Evolutionary conservation across 768 basidiomycete genomes (phyloP).

Genomic region (Amanita pallidorosea): DNA sequence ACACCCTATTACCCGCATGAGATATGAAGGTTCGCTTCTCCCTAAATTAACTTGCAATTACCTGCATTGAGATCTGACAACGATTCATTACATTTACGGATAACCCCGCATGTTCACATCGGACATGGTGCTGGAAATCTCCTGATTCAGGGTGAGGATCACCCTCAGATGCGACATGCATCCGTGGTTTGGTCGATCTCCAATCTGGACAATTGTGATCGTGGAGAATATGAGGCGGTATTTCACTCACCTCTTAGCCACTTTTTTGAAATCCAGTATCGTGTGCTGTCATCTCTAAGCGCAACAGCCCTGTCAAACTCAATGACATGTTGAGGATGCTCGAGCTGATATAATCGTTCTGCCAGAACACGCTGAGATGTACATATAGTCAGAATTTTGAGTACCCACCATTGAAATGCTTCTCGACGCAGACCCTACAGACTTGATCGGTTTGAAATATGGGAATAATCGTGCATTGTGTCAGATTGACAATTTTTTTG

Average conservation of each 20-base stretch:
- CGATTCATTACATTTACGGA: conserved; percentile 45
- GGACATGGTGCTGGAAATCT: conserved; percentile 48
- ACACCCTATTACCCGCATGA: conserved; percentile 33
- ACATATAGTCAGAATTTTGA: neutral
- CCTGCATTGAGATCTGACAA: conserved; percentile 52
- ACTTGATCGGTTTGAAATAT: conserved; percentile 37
- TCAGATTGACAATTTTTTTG: conserved; percentile 28
- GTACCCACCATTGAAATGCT: conserved; percentile 44
- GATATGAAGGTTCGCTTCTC: conserved; percentile 4
- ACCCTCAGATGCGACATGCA: conserved; percentile 46
- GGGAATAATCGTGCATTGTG: conserved; percentile 39
- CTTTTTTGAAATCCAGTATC: conserved; percentile 67
- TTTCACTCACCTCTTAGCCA: conserved; percentile 61
- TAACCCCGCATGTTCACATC: conserved; percentile 62
- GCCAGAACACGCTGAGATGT: conserved; percentile 4
- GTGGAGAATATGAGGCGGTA: neutral
- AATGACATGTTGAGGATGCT: conserved; percentile 53
- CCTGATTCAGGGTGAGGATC: conserved; percentile 62
- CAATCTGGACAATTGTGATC: conserved; percentile 43
- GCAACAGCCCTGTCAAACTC: conserved; percentile 46
- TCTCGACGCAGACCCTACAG: conserved; percentile 49
- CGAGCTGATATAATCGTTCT: conserved; percentile 62
- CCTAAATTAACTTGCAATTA: conserved; percentile 12
- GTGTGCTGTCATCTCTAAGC: conserved; percentile 27
- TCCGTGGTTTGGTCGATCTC: conserved; percentile 59